Percentiles rank a stretch among this genome's conserved stretches.
These are phyloP conservation scores for Arxiozyma heterogenica DNA, from an alignment of 1,139 yeast genomes.

Conservation along the genomic window DNA sequence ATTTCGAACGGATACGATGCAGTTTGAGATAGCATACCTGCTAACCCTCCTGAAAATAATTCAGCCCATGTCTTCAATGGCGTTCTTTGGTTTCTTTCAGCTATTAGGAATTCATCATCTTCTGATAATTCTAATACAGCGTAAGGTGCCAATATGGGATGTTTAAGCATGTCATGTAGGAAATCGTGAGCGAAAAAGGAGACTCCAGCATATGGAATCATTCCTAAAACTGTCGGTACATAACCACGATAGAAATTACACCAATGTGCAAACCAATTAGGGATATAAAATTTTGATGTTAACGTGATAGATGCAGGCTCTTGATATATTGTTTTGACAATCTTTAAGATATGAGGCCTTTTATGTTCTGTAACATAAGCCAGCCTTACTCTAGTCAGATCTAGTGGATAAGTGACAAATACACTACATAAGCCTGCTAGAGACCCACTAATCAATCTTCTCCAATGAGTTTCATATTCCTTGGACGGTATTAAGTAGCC, in stretches of 20 bases:
- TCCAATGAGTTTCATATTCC: constrained; percentile 63
- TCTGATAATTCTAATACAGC: constrained; percentile 39
- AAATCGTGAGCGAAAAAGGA: constrained; percentile 90
- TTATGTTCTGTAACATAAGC: constrained; percentile 71
- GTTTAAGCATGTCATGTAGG: constrained; percentile 75
- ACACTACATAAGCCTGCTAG: constrained; percentile 82
- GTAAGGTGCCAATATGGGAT: constrained; percentile 42
- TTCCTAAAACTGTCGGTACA: constrained; percentile 86
- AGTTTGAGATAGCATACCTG: constrained; percentile 92
- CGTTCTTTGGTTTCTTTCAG: constrained; percentile 33
- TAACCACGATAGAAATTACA: constrained; percentile 89
- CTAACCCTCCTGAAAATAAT: constrained; percentile 84
- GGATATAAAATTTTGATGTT: constrained; percentile 25
- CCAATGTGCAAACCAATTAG: constrained; percentile 31
- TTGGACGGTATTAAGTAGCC: constrained; percentile 67
- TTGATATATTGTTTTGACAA: constrained; percentile 47
- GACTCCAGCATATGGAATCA: constrained; percentile 97
- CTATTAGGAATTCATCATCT: constrained; percentile 15
- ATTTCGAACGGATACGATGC: constrained; percentile 97
- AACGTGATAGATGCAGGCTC: constrained; percentile 45
- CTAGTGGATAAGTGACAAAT: constrained; percentile 85
- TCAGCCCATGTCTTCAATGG: constrained; percentile 89
- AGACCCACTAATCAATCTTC: constrained; percentile 84
- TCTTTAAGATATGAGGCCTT: constrained; percentile 47
- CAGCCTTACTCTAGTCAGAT: constrained; percentile 77